Conservation (phyloP, 2,329 filamentous ascomycete genomes). For the Alternaria sp. region DNA sequence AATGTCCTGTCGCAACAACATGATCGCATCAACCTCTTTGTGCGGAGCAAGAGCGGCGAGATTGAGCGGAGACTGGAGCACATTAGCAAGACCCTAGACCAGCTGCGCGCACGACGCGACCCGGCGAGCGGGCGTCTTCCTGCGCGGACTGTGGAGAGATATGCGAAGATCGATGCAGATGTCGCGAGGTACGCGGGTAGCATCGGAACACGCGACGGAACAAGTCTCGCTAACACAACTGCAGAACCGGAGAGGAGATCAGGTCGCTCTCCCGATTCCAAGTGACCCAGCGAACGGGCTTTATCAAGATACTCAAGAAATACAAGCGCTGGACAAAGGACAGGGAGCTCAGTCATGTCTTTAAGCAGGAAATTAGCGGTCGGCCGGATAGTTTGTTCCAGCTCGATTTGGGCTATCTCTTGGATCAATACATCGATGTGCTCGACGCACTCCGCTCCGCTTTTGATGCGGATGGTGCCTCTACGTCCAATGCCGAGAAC, state of each 20-base stretch:
- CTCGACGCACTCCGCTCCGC: constrained; percentile 56
- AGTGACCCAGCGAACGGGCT: constrained; percentile 76
- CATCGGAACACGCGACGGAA: not conserved
- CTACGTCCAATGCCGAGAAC: constrained; percentile 20
- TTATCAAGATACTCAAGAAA: constrained; percentile 86
- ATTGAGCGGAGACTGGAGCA: constrained; percentile 70
- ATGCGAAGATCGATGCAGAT: constrained; percentile 61
- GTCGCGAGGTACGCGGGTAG: constrained; percentile 52
- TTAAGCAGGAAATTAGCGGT: constrained; percentile 72
- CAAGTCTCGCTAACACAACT: constrained; percentile 19
- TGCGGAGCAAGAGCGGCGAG: constrained; percentile 81
- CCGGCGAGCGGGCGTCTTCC: constrained; percentile 44
- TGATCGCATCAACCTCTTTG: constrained; percentile 79
- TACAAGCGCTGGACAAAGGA: constrained; percentile 90
- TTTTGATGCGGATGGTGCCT: constrained; percentile 49
- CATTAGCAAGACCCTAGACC: constrained; percentile 51
- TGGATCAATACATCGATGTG: constrained; percentile 60
- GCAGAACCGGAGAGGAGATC: constrained; percentile 74
- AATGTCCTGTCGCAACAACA: constrained; percentile 77
- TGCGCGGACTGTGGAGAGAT: constrained; percentile 58
- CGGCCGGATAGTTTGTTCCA: constrained; percentile 76
- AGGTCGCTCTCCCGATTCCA: constrained; percentile 75
- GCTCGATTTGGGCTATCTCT: constrained; percentile 66
- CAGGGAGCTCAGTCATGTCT: constrained; percentile 68
- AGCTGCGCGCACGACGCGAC: constrained; percentile 38